phyloP scores from a whole-genome alignment of 306 rosid species.

The Hippophae rhamnoides region DNA sequence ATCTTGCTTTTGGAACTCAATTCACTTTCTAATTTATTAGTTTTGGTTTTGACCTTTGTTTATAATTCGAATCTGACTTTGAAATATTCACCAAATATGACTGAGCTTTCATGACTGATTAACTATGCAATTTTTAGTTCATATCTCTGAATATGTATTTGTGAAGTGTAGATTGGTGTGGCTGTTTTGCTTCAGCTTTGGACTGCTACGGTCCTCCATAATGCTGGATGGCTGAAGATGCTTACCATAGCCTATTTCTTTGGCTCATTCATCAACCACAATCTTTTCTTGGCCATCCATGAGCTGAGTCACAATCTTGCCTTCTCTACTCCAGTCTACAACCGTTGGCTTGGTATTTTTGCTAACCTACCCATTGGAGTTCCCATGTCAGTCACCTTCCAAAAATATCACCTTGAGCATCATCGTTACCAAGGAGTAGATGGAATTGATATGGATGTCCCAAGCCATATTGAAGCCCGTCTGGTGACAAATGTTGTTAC shows the following conservation, averaged over 20 bases:
- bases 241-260: conserved; percentile 69
- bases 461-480: conserved; percentile 60
- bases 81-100: too few species aligned
- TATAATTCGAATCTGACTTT: too few species aligned
- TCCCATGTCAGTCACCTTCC: conserved; percentile 92
- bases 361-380: conserved; percentile 95
- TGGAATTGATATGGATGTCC: conserved; percentile 90
- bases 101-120: too few species aligned
- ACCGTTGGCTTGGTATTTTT: conserved; percentile 80
- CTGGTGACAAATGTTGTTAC: conserved; percentile 46
- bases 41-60: too few species aligned
- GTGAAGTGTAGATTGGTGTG: conserved; percentile 47
- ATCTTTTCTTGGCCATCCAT: conserved; percentile 88
- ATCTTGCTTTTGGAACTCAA: too few species aligned
- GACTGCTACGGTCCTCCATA: conserved; percentile 49
- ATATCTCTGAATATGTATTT: conserved; percentile 13
- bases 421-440: conserved; percentile 94
- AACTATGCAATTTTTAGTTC: not conserved
- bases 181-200: conserved; percentile 77
- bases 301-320: conserved; percentile 96
- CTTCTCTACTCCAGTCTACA: conserved; percentile 65
- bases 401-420: conserved; percentile 91
- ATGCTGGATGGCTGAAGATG: conserved; percentile 80
- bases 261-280: conserved; percentile 91
- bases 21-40: too few species aligned